Conservation (phyloP, 257 asterid species). For the Anisodus tanguticus region DNA sequence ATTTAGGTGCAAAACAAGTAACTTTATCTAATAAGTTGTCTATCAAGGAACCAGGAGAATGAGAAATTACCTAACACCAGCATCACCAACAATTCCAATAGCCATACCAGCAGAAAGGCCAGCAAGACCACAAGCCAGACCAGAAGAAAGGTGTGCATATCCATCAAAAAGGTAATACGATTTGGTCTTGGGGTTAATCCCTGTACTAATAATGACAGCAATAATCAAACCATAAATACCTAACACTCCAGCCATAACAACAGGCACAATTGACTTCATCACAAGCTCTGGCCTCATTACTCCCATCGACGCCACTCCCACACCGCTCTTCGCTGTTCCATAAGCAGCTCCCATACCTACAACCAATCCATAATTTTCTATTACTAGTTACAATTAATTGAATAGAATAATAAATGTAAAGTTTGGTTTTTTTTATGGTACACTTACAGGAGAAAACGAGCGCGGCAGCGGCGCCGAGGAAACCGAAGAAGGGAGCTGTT, state of each 20-base stretch:
- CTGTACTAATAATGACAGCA: slow-evolving; percentile 22
- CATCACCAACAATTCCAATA: slow-evolving; percentile 37
- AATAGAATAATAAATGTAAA: background rate
- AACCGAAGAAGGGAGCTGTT: slow-evolving; percentile 28
- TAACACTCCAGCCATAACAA: slow-evolving; percentile 52
- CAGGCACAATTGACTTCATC: slow-evolving; percentile 40
- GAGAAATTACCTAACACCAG: slow-evolving; percentile 40
- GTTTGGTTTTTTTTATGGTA: background rate
- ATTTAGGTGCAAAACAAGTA: background rate
- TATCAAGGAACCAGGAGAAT: no score
- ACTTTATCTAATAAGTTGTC: background rate
- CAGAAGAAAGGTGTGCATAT: slow-evolving; percentile 15
- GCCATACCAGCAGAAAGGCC: slow-evolving; percentile 58
- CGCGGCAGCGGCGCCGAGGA: slow-evolving; percentile 26
- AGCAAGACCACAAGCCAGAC: slow-evolving; percentile 32
- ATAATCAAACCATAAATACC: slow-evolving; percentile 38
- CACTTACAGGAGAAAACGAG: slow-evolving; percentile 51
- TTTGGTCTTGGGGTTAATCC: slow-evolving; percentile 26
- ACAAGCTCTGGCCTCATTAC: slow-evolving; percentile 30
- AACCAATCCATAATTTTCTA: background rate
- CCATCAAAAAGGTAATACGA: slow-evolving; percentile 27
- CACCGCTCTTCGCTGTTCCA: slow-evolving; percentile 28
- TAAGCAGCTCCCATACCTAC: slow-evolving; percentile 46
- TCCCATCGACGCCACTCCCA: slow-evolving; percentile 24
- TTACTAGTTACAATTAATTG: no score